These are phyloP conservation scores for Eimeria praecox DNA, from an alignment of 169 alveolate species.

Conservation along the genomic window DNA sequence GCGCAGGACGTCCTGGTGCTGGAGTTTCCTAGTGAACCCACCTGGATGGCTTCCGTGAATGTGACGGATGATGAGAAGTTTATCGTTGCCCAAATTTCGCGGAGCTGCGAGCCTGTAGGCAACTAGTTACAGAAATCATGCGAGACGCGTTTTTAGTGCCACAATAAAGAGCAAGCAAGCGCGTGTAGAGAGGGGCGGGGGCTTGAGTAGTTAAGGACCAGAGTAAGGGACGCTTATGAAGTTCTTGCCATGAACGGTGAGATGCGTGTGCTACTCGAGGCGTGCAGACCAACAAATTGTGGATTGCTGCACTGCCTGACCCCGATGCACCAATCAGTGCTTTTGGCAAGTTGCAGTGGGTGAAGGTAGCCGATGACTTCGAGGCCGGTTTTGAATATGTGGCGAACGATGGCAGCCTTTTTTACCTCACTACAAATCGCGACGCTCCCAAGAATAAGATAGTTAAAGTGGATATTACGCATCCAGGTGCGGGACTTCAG, in stretches of 20 bases:
- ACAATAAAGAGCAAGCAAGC: neutral
- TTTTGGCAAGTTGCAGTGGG: slow-evolving; percentile 34
- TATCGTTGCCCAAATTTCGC: neutral
- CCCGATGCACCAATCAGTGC: neutral
- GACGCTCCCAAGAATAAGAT: slow-evolving; percentile 72
- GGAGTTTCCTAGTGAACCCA: slow-evolving; percentile 44
- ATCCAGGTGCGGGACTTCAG: slow-evolving; percentile 19
- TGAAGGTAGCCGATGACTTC: slow-evolving; percentile 23
- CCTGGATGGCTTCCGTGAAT: slow-evolving; percentile 12
- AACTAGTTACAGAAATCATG: neutral
- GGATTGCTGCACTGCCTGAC: slow-evolving; percentile 65
- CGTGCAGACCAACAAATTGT: slow-evolving; percentile 54
- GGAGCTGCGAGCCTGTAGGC: slow-evolving; percentile 75
- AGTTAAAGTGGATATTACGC: neutral
- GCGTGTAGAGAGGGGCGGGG: neutral
- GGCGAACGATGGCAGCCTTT: slow-evolving; percentile 59
- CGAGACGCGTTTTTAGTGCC: neutral
- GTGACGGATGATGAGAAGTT: slow-evolving; percentile 38
- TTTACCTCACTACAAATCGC: slow-evolving; percentile 56
- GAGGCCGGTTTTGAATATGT: slow-evolving; percentile 61
- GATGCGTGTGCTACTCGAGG: neutral
- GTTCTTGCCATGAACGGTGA: neutral
- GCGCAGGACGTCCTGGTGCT: slow-evolving; percentile 52
- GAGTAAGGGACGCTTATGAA: neutral
- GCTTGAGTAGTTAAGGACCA: neutral